phyloP scores from a whole-genome alignment of 2,329 filamentous ascomycete species.

The Aspergillus sp. region DNA sequence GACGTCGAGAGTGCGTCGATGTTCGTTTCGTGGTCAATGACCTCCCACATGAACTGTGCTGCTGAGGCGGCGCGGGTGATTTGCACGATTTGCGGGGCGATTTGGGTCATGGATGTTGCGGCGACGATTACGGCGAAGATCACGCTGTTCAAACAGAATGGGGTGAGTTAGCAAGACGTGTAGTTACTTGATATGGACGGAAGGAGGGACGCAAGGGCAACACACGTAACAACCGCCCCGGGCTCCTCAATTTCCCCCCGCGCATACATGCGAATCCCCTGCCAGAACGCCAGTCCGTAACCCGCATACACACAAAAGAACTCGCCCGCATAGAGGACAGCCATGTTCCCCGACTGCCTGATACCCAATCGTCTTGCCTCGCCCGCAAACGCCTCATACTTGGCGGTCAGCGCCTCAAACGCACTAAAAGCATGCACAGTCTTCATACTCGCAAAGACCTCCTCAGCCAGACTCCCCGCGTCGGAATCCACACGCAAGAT shows the following conservation, averaged over 20 bases:
- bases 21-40: neutral
- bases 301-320: conserved; percentile 85
- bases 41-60: neutral
- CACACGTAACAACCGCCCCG: conserved; percentile 69
- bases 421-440: conserved; percentile 31
- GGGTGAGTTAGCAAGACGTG: neutral
- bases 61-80: neutral
- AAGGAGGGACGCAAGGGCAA: conserved; percentile 6
- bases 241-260: conserved; percentile 65
- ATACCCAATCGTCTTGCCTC: conserved; percentile 76
- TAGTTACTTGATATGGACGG: neutral
- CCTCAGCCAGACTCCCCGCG: conserved; percentile 26
- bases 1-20: neutral
- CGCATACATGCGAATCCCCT: conserved; percentile 78
- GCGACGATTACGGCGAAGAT: neutral
- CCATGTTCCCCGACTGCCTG: conserved; percentile 73
- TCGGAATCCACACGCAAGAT: conserved; percentile 71
- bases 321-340: conserved; percentile 79
- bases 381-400: conserved; percentile 29
- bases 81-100: neutral
- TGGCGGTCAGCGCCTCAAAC: conserved; percentile 19
- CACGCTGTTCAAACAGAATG: neutral
- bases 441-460: conserved; percentile 16
- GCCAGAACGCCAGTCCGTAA: conserved; percentile 87
- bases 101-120: neutral